Evolutionary conservation across 2,329 filamentous ascomycete species (phyloP).

Genomic region (Aspergillus ruber): DNA sequence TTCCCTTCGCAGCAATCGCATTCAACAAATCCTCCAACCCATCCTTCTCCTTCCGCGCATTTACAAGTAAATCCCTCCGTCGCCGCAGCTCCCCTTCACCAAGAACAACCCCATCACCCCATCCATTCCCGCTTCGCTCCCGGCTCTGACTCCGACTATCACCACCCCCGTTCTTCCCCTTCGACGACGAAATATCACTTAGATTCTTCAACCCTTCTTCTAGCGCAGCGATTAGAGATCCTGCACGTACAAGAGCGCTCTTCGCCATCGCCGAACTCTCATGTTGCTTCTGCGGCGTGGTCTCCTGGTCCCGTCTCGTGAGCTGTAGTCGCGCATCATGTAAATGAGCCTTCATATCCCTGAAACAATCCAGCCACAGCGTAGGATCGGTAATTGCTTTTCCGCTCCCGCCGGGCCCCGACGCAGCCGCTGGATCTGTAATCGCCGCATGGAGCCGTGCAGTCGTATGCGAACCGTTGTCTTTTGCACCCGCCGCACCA

Average conservation of each 20-base stretch:
- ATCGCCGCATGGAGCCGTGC: constrained; percentile 38
- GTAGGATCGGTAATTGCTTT: constrained; percentile 45
- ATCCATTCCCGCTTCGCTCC: constrained; percentile 18
- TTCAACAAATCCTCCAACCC: constrained; percentile 55
- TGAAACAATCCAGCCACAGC: constrained; percentile 57
- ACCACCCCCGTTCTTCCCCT: not conserved
- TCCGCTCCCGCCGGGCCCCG: constrained; percentile 7
- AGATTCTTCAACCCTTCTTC: constrained; percentile 50
- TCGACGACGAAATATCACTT: constrained; percentile 36
- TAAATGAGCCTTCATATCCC: constrained; percentile 55
- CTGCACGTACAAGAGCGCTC: constrained; percentile 51
- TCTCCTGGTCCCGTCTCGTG: constrained; percentile 55
- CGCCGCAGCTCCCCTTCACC: constrained; percentile 57
- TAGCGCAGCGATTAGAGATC: constrained; percentile 48
- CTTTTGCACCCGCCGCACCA: constrained; percentile 15
- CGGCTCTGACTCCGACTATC: not conserved
- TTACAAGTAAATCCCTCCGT: constrained; percentile 51
- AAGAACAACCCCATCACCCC: constrained; percentile 32
- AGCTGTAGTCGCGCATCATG: constrained; percentile 54
- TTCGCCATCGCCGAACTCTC: constrained; percentile 58
- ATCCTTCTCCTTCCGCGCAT: constrained; percentile 56
- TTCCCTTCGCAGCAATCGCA: constrained; percentile 49
- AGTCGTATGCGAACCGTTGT: constrained; percentile 17
- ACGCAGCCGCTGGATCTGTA: constrained; percentile 30
- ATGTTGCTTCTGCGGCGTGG: constrained; percentile 54